These are phyloP conservation scores for Populus hybrid DNA, from an alignment of 441 rosid species.

Conservation along the genomic window DNA sequence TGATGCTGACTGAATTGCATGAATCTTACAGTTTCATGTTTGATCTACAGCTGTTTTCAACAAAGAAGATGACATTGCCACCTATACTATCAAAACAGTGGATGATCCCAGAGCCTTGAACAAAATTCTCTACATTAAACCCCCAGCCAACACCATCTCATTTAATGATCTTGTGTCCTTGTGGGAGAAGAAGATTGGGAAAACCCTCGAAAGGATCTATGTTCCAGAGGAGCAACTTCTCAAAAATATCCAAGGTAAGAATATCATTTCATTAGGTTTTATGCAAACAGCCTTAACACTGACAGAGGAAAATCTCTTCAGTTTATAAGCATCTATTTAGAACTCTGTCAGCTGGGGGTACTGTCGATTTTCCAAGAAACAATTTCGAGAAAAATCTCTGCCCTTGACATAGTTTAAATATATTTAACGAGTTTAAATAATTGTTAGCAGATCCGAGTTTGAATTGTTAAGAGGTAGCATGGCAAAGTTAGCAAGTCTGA, in stretches of 20 bases:
- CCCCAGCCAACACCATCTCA: conserved; percentile 45
- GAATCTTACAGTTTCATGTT: background rate
- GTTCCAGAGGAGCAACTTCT: conserved; percentile 59
- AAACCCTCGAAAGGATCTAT: conserved; percentile 42
- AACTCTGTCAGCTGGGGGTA: background rate
- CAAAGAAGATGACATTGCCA: conserved; percentile 57
- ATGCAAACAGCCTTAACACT: too few relatives aligned
- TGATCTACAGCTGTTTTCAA: conserved; percentile 42
- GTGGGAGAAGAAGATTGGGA: conserved; percentile 62
- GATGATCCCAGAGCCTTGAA: conserved; percentile 72
- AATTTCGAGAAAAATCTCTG: too few relatives aligned
- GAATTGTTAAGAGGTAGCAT: background rate
- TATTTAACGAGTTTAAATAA: background rate
- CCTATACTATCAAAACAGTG: conserved; percentile 53
- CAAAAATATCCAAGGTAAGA: conserved; percentile 47
- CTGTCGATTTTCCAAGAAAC: background rate
- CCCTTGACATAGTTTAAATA: background rate
- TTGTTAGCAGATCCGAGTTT: background rate
- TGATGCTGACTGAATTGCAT: too few relatives aligned
- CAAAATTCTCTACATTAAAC: conserved; percentile 54
- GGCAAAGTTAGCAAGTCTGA: background rate
- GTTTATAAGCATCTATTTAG: too few relatives aligned
- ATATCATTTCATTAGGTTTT: too few relatives aligned
- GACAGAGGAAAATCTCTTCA: too few relatives aligned
- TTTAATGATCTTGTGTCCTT: conserved; percentile 56